Evolutionary conservation across 2,329 filamentous ascomycete species (phyloP), one percentile per base, ranked within the genome.

Genomic region (Fusarium sp.): DNA sequence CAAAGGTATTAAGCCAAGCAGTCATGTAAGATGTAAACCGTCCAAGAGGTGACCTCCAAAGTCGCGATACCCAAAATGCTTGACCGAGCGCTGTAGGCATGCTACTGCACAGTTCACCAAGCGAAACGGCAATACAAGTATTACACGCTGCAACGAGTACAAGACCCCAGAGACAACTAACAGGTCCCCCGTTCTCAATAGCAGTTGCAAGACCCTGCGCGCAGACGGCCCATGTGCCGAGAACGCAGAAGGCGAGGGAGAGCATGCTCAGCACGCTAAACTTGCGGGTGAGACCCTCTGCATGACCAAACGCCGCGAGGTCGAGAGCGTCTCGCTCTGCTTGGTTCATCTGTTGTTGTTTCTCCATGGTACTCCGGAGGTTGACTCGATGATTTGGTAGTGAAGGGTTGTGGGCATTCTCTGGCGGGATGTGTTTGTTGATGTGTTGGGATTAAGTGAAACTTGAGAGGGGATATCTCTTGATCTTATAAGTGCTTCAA

Each of bases 61-160:
- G 76, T 9, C 76, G 78, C 22, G 78, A 79, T 11, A 82, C 79
- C 88, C 89, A 91, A 70, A 88, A 88, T 0, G 88, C 89, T 78
- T 91, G 89, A 1, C 89, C 89, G 1, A 90, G 81, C 0, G 89
- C 88, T 0, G 89, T 90, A 2, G 89, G 89, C 88, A 90, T 90
- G 64, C 84, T 86, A 73, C 87, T 89, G 76, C 85, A 86, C 34
- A 90, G 80, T 73, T 90, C 89, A 50, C 87, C 88, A 8, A 90
- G 80, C 0, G 88, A 89, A 8, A 88, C 71, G 18, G 87, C 88
- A 27, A 89, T 87, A 62, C 86, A 88, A 0, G 87, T 68, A 62
- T 88, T 88, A 75, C 87, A 89, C 11, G 82, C 66, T 2, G 85
- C 85, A 66, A 89, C 88, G 37, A 89, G 82, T 18, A 84, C 80